Conservation (phyloP, 495 filamentous ascomycete species). For the Penicillium simplicissimum region DNA sequence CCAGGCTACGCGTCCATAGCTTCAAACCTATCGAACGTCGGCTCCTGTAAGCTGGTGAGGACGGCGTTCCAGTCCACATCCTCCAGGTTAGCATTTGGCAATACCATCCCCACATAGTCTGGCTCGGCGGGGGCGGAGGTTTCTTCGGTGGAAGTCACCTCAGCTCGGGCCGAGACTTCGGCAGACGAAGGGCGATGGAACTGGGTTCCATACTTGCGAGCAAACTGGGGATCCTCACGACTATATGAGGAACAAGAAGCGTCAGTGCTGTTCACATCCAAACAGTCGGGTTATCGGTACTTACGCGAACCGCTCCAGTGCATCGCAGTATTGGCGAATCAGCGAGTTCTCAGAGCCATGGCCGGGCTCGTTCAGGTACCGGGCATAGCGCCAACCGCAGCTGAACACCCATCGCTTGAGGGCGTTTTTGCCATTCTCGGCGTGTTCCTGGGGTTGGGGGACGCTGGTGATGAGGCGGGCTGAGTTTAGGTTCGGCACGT, state of each 20-base stretch:
- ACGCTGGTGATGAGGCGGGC: no score
- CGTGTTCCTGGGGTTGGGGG: no score
- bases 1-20: no score
- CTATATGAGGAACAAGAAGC: neutral
- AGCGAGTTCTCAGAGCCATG: neutral
- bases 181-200: neutral
- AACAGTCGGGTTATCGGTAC: neutral
- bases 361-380: neutral
- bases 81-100: no score
- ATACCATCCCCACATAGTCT: no score
- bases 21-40: no score
- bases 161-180: no score
- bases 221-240: neutral
- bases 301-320: conserved; percentile 5
- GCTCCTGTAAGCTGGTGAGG: no score
- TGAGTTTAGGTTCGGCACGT: no score
- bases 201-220: neutral
- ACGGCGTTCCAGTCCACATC: no score
- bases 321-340: conserved; percentile 2
- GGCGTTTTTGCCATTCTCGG: neutral
- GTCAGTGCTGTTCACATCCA: neutral
- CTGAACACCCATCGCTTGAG: conserved; percentile 2
- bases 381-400: conserved; percentile 7
- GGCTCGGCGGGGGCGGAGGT: no score
- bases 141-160: no score